Conservation (phyloP, 164 flowering plant species). For the Umbellularia californica region DNA sequence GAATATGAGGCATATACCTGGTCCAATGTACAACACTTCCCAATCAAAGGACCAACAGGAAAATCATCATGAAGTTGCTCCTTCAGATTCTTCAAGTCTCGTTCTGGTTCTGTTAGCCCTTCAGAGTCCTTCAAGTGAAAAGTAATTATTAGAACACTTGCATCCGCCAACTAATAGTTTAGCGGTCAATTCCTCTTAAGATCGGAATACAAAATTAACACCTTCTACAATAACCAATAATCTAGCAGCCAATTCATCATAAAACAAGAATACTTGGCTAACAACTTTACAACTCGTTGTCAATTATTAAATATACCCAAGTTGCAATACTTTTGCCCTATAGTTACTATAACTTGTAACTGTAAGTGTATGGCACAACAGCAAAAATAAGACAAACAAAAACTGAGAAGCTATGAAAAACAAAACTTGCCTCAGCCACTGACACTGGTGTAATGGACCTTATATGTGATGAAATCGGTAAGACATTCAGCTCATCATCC, state of each 20-base stretch:
- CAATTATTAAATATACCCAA: neutral
- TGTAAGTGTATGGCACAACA: neutral
- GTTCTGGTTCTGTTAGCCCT: constrained; percentile 72
- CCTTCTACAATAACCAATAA: neutral
- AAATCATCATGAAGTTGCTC: constrained; percentile 74
- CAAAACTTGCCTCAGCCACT: constrained; percentile 48
- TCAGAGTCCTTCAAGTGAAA: constrained; percentile 57
- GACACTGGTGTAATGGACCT: constrained; percentile 57
- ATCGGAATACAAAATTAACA: neutral
- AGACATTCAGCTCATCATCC: constrained; percentile 90
- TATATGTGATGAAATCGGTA: constrained; percentile 89
- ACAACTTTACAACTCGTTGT: neutral
- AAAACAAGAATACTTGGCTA: neutral
- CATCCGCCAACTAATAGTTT: no score
- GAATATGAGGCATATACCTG: constrained; percentile 43
- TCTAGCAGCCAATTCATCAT: neutral
- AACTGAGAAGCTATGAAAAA: neutral
- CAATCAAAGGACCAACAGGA: constrained; percentile 87
- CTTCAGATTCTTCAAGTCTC: constrained; percentile 71
- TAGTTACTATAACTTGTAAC: neutral
- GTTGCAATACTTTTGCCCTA: neutral
- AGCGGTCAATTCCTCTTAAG: no score
- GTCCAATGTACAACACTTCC: constrained; percentile 84
- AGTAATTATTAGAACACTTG: neutral
- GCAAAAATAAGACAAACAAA: neutral